These are phyloP conservation scores for Erigeron philadelphicus DNA, from an alignment of 140 eudicot genomes.

Conservation along the genomic window DNA sequence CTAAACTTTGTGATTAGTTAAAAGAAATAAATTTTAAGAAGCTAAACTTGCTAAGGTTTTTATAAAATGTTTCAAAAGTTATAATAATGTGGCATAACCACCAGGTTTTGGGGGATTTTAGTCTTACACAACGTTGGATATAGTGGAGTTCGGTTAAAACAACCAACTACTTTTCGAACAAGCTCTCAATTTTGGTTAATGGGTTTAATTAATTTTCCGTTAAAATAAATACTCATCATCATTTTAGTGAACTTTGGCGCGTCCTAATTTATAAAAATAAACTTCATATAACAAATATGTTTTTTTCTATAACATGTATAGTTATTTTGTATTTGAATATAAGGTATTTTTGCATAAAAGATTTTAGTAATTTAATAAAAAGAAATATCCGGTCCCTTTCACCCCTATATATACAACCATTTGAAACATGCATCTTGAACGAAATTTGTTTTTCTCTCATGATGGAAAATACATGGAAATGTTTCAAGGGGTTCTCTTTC, in stretches of 20 bases:
- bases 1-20: no score
- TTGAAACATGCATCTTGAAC: not conserved
- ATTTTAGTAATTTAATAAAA: not conserved
- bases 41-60: no score
- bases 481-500: slow-evolving; percentile 13
- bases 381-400: slow-evolving; percentile 28
- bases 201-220: no score
- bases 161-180: no score
- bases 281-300: not conserved
- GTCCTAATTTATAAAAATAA: not conserved
- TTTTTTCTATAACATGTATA: not conserved
- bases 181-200: no score
- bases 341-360: not conserved
- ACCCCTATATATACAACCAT: slow-evolving; percentile 25
- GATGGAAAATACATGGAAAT: slow-evolving; percentile 34
- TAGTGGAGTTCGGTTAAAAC: no score
- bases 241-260: not conserved
- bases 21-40: no score
- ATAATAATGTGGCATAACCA: no score
- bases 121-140: no score
- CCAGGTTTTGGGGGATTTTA: no score
- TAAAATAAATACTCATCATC: not conserved
- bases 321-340: not conserved
- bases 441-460: slow-evolving; percentile 14
- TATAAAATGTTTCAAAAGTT: no score